phyloP scores from a whole-genome alignment of 2,329 filamentous ascomycete species.

The Gnomoniopsis smithogilvyi region DNA sequence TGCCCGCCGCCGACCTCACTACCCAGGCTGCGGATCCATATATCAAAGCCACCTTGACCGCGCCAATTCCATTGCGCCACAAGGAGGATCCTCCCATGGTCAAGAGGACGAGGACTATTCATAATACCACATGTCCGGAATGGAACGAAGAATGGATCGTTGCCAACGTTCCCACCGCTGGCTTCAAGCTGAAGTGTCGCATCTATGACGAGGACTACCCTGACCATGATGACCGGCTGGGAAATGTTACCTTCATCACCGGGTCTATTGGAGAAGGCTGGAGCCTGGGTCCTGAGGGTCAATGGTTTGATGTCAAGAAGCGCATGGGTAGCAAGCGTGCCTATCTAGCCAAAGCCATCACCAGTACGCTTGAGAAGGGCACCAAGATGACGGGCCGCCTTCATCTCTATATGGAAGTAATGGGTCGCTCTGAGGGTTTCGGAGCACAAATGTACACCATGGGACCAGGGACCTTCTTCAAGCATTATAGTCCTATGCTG shows the following conservation, averaged over 20 bases:
- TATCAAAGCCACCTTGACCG: slow-evolving; percentile 71
- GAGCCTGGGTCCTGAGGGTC: slow-evolving; percentile 61
- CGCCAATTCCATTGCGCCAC: slow-evolving; percentile 69
- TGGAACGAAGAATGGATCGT: slow-evolving; percentile 90
- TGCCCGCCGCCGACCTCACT: slow-evolving; percentile 78
- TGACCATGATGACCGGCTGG: slow-evolving; percentile 82
- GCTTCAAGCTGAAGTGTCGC: slow-evolving; percentile 80
- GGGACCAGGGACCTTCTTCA: slow-evolving; percentile 71
- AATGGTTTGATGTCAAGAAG: slow-evolving; percentile 73
- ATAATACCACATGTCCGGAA: slow-evolving; percentile 66
- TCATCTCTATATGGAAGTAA: slow-evolving; percentile 70
- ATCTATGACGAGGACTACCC: slow-evolving; percentile 88
- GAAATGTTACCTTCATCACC: slow-evolving; percentile 77
- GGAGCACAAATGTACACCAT: slow-evolving; percentile 74
- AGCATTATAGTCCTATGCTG: slow-evolving; percentile 86
- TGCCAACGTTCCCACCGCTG: slow-evolving; percentile 76
- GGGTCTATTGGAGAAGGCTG: slow-evolving; percentile 60
- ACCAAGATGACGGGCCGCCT: slow-evolving; percentile 68
- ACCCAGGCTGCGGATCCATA: slow-evolving; percentile 81
- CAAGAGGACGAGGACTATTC: slow-evolving; percentile 73
- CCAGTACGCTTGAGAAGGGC: slow-evolving; percentile 57
- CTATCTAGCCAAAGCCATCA: slow-evolving; percentile 69
- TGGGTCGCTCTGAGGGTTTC: slow-evolving; percentile 70
- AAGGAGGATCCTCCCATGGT: slow-evolving; percentile 78
- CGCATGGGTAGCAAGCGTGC: slow-evolving; percentile 83